These are phyloP conservation scores for Ramaria sp. DNA, from an alignment of 768 basidiomycete species.

Conservation along the genomic window DNA sequence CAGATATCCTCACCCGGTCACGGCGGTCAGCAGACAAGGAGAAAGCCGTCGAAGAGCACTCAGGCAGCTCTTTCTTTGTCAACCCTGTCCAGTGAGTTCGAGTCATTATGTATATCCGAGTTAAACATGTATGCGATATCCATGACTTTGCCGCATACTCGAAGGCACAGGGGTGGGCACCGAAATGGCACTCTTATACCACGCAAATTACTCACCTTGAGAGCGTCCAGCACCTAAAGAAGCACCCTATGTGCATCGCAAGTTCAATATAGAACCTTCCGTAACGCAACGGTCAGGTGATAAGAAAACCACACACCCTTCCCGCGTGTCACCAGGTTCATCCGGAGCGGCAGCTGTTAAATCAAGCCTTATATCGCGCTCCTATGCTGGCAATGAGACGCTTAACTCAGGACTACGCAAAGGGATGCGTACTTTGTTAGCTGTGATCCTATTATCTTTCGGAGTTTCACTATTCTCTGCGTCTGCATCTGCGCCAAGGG, in stretches of 20 bases:
- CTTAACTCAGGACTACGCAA: neutral
- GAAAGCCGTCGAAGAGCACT: no score
- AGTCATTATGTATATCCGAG: no score
- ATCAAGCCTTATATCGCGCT: neutral
- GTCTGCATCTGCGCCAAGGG: slow-evolving; percentile 9
- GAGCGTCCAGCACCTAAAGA: no score
- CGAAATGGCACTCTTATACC: neutral
- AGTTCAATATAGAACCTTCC: neutral
- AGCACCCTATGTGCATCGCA: neutral
- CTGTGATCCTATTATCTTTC: neutral
- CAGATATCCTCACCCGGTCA: no score
- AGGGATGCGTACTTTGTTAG: neutral
- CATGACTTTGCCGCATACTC: no score
- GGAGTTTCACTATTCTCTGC: neutral
- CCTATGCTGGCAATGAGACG: neutral
- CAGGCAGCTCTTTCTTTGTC: no score
- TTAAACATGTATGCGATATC: no score
- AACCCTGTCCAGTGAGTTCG: no score
- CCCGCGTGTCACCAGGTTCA: neutral
- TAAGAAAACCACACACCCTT: neutral
- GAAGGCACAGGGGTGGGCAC: no score
- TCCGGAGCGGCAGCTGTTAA: neutral
- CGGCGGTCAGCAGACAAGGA: no score
- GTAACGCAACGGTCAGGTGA: neutral
- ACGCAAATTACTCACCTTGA: neutral